These are phyloP conservation scores for Flaveria trinervia DNA, from an alignment of 129 eudicot species.

Conservation along the genomic window DNA sequence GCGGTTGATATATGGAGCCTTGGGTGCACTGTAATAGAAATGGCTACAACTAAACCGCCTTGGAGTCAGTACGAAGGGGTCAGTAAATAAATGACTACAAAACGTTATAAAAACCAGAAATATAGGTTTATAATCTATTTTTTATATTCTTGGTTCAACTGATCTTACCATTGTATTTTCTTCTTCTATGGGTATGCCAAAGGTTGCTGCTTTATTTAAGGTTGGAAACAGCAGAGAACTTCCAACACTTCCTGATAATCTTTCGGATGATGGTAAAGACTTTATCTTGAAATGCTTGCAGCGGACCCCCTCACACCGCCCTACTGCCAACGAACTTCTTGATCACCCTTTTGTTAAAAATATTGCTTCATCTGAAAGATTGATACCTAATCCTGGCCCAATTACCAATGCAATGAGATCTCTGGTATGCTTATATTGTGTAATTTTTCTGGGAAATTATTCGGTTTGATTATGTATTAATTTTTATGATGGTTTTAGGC, in stretches of 20 bases:
- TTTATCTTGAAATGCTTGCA: slow-evolving; percentile 69
- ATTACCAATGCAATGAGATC: slow-evolving; percentile 38
- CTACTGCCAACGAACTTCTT: slow-evolving; percentile 64
- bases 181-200: slow-evolving; percentile 17
- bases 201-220: slow-evolving; percentile 87
- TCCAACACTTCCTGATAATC: slow-evolving; percentile 69
- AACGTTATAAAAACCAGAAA: neutral
- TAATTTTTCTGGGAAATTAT: neutral
- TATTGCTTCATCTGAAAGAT: slow-evolving; percentile 46
- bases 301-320: slow-evolving; percentile 64
- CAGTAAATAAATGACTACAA: slow-evolving; percentile 27
- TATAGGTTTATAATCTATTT: neutral
- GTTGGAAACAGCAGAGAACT: slow-evolving; percentile 85
- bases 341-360: slow-evolving; percentile 71
- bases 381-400: slow-evolving; percentile 33
- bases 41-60: slow-evolving; percentile 87
- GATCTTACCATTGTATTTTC: slow-evolving; percentile 8
- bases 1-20: slow-evolving; percentile 96
- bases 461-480: slow-evolving; percentile 6
- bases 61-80: slow-evolving; percentile 97
- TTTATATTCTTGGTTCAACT: neutral
- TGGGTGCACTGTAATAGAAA: slow-evolving; percentile 85
- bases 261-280: slow-evolving; percentile 77
- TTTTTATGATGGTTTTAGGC: slow-evolving; percentile 38
- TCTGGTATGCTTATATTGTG: slow-evolving; percentile 29